A percentile compares a stretch with the other conserved stretches of the same genome.
Evolutionary conservation across 352 stramenopile genomes (phyloP).

Genomic region (Phytopythium sindhum): DNA sequence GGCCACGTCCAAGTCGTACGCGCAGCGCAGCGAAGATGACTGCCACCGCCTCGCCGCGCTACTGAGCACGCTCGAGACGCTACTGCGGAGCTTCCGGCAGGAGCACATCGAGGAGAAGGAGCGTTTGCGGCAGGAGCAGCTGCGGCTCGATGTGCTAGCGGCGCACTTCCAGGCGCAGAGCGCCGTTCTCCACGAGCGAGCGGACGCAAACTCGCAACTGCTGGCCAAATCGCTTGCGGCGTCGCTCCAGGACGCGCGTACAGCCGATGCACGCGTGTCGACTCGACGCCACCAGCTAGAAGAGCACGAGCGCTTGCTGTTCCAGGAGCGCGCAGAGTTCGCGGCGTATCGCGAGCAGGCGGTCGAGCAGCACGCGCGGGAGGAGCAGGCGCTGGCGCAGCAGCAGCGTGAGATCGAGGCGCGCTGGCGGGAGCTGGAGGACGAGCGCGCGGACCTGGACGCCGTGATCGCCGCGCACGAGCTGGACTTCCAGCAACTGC

Average conservation of each 20-base stretch:
- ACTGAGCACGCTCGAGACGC: conserved; percentile 45
- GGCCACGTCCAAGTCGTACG: conserved; percentile 43
- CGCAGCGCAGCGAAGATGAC: conserved; percentile 56
- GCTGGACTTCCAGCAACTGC: conserved; percentile 38
- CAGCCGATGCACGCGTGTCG: conserved; percentile 37
- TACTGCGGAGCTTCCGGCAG: conserved; percentile 44
- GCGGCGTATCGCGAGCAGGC: conserved; percentile 48
- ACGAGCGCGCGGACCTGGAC: conserved; percentile 40
- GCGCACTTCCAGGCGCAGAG: conserved; percentile 69
- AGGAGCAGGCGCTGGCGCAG: conserved; percentile 23
- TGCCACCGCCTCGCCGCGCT: conserved; percentile 51
- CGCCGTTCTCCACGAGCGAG: conserved; percentile 42
- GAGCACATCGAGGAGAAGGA: conserved; percentile 74
- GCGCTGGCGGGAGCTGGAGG: conserved; percentile 29
- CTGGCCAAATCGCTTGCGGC: conserved; percentile 39
- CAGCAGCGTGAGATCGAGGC: conserved; percentile 30
- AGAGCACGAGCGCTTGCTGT: conserved; percentile 43
- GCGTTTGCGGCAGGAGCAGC: conserved; percentile 62
- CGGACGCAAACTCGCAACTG: conserved; percentile 35
- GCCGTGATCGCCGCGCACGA: conserved; percentile 40
- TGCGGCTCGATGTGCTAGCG: conserved; percentile 53
- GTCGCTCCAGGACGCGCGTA: conserved; percentile 40
- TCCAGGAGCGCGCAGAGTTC: conserved; percentile 47
- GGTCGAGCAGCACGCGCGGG: conserved; percentile 29
- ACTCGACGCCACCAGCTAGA: conserved; percentile 35